Evolutionary conservation across 192 early-diverging fungal genomes (phyloP), one percentile per base, ranked within the genome.

Genomic region (Coemansia umbellata): DNA sequence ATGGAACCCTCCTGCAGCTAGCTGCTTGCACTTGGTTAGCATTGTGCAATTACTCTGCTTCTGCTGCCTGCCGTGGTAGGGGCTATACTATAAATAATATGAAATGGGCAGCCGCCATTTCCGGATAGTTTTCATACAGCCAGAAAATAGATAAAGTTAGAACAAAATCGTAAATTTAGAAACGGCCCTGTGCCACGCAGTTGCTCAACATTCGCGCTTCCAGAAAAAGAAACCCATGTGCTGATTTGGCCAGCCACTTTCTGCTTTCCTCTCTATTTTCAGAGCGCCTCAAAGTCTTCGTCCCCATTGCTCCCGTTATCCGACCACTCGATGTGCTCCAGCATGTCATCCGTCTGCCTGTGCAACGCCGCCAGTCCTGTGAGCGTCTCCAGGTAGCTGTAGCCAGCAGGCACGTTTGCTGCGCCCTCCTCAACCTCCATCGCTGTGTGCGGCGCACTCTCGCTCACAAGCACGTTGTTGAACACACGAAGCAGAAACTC

Each of bases 301-400:
- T 51, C 59, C 15, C 42, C 63, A 22, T 67, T 78, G 13, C 67
- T 68, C 15, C 69, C 78, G 37, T 61, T 64, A 19, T 80, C 84
- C 18, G 82, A 84, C 91, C 88, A 91, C 51, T 89, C 90, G 63
- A 88, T 81, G 54, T 85, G 83, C 3, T 62, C 80, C 8, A 87
- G n/a, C 7, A 82, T 71, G 27, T 62, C 78, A 21, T 94, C 92
- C 26, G 87, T 88, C 56, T 93, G 85, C 47, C 80, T 64, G 47
- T 95, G 85, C 65, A 98, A 63, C 41, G 84, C 63, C 3, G 80
- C 78, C 47, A 98, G 76, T 2, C 96, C 96, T 0, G 91, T 90
- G 30, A 98, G 51, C 13, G 87, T 80, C 72, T 98, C 96, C 5
- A 98, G 66, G 53, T 88, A 87, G 41, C 78, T 79, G 14, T 93